Evolutionary conservation across 1,139 yeast species (phyloP).

Genomic region (Blastobotrys apis): DNA sequence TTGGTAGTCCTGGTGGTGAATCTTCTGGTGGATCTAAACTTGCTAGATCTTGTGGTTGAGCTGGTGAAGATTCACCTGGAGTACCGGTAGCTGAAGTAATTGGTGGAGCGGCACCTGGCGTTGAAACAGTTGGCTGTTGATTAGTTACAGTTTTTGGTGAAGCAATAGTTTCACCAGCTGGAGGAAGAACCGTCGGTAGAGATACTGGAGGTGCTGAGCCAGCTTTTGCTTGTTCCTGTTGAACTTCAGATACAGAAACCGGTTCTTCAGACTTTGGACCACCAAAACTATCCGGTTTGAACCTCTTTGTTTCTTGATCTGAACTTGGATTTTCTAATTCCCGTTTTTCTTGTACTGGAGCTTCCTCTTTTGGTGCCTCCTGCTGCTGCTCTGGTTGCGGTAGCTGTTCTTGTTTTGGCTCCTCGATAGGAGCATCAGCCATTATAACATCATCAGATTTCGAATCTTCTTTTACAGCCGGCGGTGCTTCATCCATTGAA

Average conservation of each 20-base stretch:
- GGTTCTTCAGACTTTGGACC: no score
- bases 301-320: not conserved
- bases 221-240: not conserved
- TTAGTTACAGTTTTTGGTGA: no score
- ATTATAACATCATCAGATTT: not conserved
- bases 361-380: not conserved
- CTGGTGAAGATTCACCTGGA: not conserved
- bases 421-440: not conserved
- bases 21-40: constrained; percentile 25
- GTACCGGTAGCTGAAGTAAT: not conserved
- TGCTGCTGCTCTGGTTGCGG: not conserved
- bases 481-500: not conserved
- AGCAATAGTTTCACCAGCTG: no score
- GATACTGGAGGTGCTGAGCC: not conserved
- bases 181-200: no score
- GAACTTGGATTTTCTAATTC: not conserved
- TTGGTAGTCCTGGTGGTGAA: constrained; percentile 58
- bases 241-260: not conserved
- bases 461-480: not conserved
- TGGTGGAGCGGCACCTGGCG: no score
- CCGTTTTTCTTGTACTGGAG: not conserved
- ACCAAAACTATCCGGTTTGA: not conserved
- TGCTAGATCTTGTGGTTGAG: not conserved
- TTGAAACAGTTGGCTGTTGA: not conserved
- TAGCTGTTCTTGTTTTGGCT: not conserved